Evolutionary conservation across 148 eudicot species (phyloP).

Genomic region (Beta vulgaris): DNA sequence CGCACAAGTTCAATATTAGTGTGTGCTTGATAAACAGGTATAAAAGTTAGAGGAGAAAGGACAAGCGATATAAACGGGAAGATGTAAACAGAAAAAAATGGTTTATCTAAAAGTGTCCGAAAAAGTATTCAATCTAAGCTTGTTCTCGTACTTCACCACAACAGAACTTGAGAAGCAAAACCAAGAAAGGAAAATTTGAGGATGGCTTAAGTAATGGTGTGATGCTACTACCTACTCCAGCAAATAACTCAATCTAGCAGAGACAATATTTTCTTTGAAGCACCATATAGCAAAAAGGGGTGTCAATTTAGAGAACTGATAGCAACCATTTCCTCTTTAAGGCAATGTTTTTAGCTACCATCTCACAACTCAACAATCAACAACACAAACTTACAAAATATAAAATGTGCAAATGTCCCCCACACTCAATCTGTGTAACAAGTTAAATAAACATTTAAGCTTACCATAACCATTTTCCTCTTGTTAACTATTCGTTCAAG

Average conservation of each 20-base stretch:
- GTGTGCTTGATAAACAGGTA: no score
- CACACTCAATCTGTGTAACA: background rate
- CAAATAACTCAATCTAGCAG: background rate
- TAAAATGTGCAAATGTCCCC: background rate
- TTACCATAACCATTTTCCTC: slow-evolving; percentile 85
- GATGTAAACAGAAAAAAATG: no score
- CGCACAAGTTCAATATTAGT: no score
- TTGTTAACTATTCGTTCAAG: slow-evolving; percentile 55
- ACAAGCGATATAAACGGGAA: no score
- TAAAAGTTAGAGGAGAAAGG: no score
- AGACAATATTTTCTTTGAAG: background rate
- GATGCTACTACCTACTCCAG: background rate
- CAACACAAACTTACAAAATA: background rate
- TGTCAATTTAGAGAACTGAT: background rate
- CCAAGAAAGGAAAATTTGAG: background rate
- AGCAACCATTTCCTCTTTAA: background rate
- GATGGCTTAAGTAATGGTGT: background rate
- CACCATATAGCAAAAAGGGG: background rate
- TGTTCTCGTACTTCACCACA: no score
- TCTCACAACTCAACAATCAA: background rate
- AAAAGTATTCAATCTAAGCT: no score
- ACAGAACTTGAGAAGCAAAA: background rate
- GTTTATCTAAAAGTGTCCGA: no score
- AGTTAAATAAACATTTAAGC: slow-evolving; percentile 21
- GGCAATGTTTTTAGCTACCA: slow-evolving; percentile 5